phyloP scores from a whole-genome alignment of 129 eudicot genomes.

The Lactuca saligna region DNA sequence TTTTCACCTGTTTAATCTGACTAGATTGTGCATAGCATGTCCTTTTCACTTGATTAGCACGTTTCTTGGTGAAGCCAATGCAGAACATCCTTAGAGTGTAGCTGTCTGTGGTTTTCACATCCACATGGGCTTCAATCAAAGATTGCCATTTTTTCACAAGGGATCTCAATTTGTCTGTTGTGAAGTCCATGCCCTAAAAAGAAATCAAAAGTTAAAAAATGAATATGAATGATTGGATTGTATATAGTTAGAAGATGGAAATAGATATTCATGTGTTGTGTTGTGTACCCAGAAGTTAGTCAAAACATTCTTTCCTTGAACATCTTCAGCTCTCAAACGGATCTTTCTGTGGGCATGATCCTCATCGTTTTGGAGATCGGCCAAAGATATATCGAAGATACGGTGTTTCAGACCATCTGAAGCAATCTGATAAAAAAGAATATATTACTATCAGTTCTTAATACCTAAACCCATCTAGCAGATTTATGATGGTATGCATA shows the following conservation, averaged over 20 bases:
- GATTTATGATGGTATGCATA: too few species aligned
- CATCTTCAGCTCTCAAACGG: conserved; percentile 64
- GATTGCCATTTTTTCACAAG: conserved; percentile 83
- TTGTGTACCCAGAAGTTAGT: conserved; percentile 71
- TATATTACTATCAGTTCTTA: background rate
- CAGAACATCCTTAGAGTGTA: conserved; percentile 76
- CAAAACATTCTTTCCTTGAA: conserved; percentile 41
- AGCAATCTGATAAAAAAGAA: conserved; percentile 48
- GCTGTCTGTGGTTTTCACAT: conserved; percentile 82
- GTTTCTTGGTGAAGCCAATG: conserved; percentile 87
- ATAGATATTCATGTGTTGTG: background rate
- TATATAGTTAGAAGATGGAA: background rate
- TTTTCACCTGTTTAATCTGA: conserved; percentile 68
- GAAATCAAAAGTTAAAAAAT: background rate
- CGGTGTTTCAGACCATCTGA: conserved; percentile 87
- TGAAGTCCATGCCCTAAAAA: conserved; percentile 76
- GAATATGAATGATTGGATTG: background rate
- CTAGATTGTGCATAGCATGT: conserved; percentile 87
- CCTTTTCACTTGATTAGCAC: conserved; percentile 82
- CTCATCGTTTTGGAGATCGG: conserved; percentile 80
- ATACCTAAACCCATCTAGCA: background rate
- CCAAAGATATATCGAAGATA: conserved; percentile 71
- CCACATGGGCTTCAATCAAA: conserved; percentile 80
- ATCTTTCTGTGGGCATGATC: conserved; percentile 82
- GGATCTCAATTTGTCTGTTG: conserved; percentile 76